Conservation (phyloP, 768 basidiomycete species). For the Pleurotus djamor region DNA sequence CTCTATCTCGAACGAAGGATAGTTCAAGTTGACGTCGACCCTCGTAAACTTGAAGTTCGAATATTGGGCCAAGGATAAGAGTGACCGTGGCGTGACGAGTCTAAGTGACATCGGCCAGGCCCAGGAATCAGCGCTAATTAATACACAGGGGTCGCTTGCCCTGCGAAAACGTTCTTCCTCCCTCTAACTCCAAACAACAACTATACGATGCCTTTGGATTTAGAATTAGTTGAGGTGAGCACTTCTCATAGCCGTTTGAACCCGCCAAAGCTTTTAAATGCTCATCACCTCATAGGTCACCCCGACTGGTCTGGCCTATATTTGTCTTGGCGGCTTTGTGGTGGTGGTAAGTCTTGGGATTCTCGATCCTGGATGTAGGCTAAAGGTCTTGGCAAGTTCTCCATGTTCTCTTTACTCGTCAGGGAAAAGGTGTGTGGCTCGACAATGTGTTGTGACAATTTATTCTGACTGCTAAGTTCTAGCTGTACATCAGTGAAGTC, state of each 20-base stretch:
- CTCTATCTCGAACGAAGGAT: too few relatives aligned
- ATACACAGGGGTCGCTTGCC: too few relatives aligned
- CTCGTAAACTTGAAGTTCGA: too few relatives aligned
- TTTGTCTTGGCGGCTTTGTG: slow-evolving; percentile 56
- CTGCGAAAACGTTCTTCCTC: too few relatives aligned
- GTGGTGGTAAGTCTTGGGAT: slow-evolving; percentile 27
- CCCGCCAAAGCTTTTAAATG: too few relatives aligned
- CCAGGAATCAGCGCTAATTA: too few relatives aligned
- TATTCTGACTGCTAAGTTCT: neutral
- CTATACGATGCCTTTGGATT: too few relatives aligned
- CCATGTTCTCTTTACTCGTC: slow-evolving; percentile 77
- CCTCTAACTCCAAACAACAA: too few relatives aligned
- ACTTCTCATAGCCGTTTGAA: too few relatives aligned
- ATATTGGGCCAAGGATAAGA: neutral
- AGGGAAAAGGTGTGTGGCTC: slow-evolving; percentile 64
- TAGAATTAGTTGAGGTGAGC: too few relatives aligned
- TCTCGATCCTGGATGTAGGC: neutral
- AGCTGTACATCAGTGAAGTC: slow-evolving; percentile 92
- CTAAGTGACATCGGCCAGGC: neutral
- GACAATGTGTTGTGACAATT: too few relatives aligned
- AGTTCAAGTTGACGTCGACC: too few relatives aligned
- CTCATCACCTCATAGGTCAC: slow-evolving; percentile 38
- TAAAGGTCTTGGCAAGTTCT: slow-evolving; percentile 53
- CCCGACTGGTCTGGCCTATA: slow-evolving; percentile 53
- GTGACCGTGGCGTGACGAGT: neutral